These are phyloP conservation scores for Flaveria robusta DNA, from an alignment of 129 eudicot species.

Conservation along the genomic window DNA sequence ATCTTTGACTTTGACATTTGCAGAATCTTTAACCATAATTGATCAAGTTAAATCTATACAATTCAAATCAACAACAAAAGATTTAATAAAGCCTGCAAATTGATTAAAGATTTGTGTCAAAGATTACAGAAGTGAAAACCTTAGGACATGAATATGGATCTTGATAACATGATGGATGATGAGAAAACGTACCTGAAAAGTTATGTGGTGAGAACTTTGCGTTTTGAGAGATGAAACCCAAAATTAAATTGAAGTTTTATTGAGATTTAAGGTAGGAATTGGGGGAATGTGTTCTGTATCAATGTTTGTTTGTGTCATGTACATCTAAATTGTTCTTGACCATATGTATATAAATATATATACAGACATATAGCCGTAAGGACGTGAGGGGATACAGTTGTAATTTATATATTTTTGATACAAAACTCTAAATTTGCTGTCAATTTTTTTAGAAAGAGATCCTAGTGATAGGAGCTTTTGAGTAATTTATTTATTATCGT, in stretches of 20 bases:
- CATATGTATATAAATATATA: conserved; percentile 20
- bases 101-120: conserved; percentile 7
- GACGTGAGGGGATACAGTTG: conserved; percentile 31
- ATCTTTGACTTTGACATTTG: conserved; percentile 36
- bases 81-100: background rate
- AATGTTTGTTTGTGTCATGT: conserved; percentile 14
- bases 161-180: conserved; percentile 19
- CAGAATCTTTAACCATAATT: conserved; percentile 29
- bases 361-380: background rate
- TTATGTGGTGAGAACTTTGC: conserved; percentile 16
- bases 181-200: conserved; percentile 37
- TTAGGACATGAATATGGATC: conserved; percentile 17
- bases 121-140: background rate
- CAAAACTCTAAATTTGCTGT: conserved; percentile 10
- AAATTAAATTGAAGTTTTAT: conserved; percentile 2
- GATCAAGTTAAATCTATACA: background rate
- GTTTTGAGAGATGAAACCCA: conserved; percentile 23
- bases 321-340: conserved; percentile 33
- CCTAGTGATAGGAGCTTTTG: background rate
- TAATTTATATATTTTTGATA: conserved; percentile 8
- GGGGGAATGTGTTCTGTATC: conserved; percentile 26
- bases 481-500: background rate
- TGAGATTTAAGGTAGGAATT: conserved; percentile 25
- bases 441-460: background rate
- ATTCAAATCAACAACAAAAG: conserved; percentile 1